Conservation (phyloP, 2,329 filamentous ascomycete genomes). For the Alternaria novae-zelandiae region DNA sequence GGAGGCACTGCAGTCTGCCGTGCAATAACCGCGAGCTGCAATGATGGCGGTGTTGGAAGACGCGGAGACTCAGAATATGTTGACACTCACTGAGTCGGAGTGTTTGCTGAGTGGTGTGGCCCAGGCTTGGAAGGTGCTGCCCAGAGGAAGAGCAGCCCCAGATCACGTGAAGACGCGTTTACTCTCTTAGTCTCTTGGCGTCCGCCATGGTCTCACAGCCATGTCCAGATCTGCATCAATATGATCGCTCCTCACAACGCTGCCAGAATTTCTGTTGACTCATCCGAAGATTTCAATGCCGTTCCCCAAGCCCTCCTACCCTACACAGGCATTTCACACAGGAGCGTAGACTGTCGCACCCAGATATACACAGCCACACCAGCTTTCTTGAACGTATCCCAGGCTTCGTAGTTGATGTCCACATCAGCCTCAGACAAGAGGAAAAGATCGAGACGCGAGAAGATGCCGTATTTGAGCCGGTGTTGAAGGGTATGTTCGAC, state of each 20-base stretch:
- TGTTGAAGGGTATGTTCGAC: background rate
- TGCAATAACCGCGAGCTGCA: background rate
- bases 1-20: background rate
- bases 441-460: background rate
- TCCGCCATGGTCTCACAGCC: background rate
- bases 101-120: background rate
- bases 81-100: background rate
- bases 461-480: background rate
- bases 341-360: background rate
- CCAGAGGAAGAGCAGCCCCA: background rate
- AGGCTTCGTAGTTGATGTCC: background rate
- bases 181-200: background rate
- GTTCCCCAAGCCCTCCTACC: background rate
- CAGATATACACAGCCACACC: background rate
- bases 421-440: background rate
- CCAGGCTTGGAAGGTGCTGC: background rate
- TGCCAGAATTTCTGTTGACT: background rate
- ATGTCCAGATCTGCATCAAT: background rate
- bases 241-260: background rate
- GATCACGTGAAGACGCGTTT: background rate
- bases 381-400: background rate
- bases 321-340: background rate
- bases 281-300: background rate
- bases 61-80: background rate
- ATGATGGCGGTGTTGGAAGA: background rate